A percentile compares a stretch with the other conserved stretches of the same genome.
Conservation (phyloP, 208 protist species). For the Trypanosoma boissoni region DNA sequence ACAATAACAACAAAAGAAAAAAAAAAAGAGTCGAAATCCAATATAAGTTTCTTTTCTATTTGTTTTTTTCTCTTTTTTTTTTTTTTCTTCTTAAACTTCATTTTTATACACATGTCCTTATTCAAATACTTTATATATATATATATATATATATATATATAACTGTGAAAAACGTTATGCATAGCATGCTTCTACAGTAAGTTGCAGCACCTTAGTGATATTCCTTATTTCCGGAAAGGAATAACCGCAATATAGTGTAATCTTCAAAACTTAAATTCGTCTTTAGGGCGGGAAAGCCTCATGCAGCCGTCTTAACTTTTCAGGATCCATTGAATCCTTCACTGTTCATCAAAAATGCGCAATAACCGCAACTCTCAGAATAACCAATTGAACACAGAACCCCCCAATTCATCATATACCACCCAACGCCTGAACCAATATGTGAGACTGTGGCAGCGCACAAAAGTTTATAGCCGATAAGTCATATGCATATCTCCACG, state of each 20-base stretch:
- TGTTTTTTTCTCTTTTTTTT: neutral
- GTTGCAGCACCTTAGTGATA: too few species aligned
- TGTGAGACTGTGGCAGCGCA: conserved; percentile 14
- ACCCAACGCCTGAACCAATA: conserved; percentile 24
- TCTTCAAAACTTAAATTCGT: too few species aligned
- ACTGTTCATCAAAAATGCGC: conserved; percentile 3
- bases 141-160: too few species aligned
- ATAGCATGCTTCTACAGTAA: too few species aligned
- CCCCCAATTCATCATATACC: conserved; percentile 20
- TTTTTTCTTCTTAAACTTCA: neutral
- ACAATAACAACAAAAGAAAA: conserved; percentile 8
- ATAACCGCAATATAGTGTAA: too few species aligned
- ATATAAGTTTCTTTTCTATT: neutral
- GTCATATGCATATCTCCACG: conserved; percentile 12
- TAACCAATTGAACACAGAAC: conserved; percentile 13
- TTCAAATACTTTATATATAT: conserved; percentile 16
- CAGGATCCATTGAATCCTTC: too few species aligned
- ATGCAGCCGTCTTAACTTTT: too few species aligned
- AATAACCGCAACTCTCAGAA: conserved; percentile 13
- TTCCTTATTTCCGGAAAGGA: too few species aligned
- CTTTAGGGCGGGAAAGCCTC: too few species aligned
- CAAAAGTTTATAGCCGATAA: conserved; percentile 28
- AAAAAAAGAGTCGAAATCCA: neutral
- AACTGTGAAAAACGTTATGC: too few species aligned
- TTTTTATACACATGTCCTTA: neutral